Percentiles rank a stretch among this genome's conserved stretches.
These are phyloP conservation scores for Mycena pura DNA, from an alignment of 768 basidiomycete species.

Conservation along the genomic window DNA sequence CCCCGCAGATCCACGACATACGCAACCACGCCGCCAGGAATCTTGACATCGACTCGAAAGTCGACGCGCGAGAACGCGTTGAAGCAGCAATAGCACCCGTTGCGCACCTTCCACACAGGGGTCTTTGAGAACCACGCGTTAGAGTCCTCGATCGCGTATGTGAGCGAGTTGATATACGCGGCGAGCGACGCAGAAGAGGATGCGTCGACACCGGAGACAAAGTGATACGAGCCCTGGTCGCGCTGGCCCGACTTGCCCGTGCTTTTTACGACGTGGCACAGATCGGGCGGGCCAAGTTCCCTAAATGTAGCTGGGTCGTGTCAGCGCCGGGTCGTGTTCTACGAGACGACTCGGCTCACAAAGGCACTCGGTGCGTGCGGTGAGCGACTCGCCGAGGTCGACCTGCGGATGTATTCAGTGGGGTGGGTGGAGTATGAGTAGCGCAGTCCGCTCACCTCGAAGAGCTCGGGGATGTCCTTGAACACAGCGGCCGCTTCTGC, in stretches of 20 bases:
- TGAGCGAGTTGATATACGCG: constrained; percentile 98
- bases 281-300: constrained; percentile 96
- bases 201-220: constrained; percentile 97
- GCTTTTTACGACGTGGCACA: constrained; percentile 95
- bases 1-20: constrained; percentile 95
- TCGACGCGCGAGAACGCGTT: constrained; percentile 98
- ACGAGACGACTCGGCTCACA: constrained; percentile 63
- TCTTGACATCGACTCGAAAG: constrained; percentile 96
- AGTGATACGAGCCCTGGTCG: constrained; percentile 96
- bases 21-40: constrained; percentile 94
- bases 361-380: constrained; percentile 89
- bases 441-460: constrained; percentile 68
- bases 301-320: constrained; percentile 81
- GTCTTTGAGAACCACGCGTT: constrained; percentile 92
- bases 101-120: constrained; percentile 86
- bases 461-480: constrained; percentile 96
- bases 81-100: constrained; percentile 96
- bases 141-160: constrained; percentile 90
- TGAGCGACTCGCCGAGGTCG: constrained; percentile 88
- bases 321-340: neutral
- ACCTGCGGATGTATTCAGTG: constrained; percentile 53
- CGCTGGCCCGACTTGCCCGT: constrained; percentile 83
- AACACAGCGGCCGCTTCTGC: constrained; percentile 73
- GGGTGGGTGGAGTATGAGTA: neutral
- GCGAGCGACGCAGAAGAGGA: constrained; percentile 97